These are phyloP conservation scores for Rhizoctonia solani DNA, from an alignment of 1,284 basidiomycete genomes.

Conservation along the genomic window DNA sequence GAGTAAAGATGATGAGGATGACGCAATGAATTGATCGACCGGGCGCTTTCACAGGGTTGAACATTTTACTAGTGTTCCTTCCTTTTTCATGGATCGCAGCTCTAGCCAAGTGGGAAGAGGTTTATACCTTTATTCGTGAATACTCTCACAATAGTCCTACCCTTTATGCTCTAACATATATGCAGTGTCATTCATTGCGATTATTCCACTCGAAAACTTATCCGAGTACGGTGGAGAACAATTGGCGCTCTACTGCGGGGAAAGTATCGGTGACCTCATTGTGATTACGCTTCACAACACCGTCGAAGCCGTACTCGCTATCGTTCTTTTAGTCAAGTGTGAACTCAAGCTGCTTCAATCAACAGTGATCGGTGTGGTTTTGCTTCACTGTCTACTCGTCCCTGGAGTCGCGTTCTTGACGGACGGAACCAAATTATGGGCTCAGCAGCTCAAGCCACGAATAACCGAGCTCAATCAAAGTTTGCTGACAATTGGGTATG, in stretches of 20 bases:
- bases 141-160: constrained; percentile 43
- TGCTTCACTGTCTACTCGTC: constrained; percentile 63
- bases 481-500: constrained; percentile 64
- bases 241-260: constrained; percentile 54
- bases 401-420: constrained; percentile 64
- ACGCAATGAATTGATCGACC: neutral
- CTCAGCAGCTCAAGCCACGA: constrained; percentile 56
- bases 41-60: constrained; percentile 52
- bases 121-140: constrained; percentile 40
- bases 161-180: constrained; percentile 46
- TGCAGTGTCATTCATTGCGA: constrained; percentile 60
- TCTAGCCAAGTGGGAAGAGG: constrained; percentile 45
- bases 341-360: constrained; percentile 60
- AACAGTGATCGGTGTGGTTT: constrained; percentile 64
- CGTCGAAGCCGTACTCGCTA: constrained; percentile 66
- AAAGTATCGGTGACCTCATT: constrained; percentile 37
- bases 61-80: constrained; percentile 62
- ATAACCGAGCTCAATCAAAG: constrained; percentile 49
- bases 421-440: constrained; percentile 58
- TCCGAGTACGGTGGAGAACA: constrained; percentile 67
- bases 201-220: constrained; percentile 59
- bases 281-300: constrained; percentile 58
- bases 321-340: constrained; percentile 65
- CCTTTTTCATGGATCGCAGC: constrained; percentile 67
- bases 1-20: neutral